Conservation (phyloP, 768 basidiomycete species). For the Naganishia randhawae region DNA sequence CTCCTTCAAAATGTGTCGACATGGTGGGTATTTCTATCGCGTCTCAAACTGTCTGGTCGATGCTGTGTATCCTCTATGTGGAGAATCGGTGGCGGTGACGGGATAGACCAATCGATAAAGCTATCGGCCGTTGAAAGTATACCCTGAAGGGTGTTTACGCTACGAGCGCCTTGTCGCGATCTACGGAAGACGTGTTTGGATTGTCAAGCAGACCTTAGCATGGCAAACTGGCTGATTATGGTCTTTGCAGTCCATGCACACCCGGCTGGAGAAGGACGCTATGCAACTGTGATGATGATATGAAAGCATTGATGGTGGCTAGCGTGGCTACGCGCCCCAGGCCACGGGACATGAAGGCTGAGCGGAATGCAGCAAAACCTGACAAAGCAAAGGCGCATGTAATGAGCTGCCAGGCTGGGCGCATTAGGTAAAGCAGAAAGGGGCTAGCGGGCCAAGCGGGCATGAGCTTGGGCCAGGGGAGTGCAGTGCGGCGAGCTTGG, state of each 20-base stretch:
- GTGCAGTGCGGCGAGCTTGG: too few species aligned
- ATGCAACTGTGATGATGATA: neutral
- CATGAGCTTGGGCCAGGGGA: too few species aligned
- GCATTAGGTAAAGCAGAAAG: too few species aligned
- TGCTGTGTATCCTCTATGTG: neutral
- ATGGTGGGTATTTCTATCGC: neutral
- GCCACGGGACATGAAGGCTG: neutral
- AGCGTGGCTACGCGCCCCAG: neutral
- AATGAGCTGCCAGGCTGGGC: too few species aligned
- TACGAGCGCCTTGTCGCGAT: conserved; percentile 2
- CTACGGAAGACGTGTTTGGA: neutral
- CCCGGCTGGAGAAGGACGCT: too few species aligned
- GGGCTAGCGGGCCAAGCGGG: too few species aligned
- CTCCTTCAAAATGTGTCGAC: conserved; percentile 8
- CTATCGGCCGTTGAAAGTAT: neutral
- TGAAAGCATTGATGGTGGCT: neutral
- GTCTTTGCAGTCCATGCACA: conserved; percentile 1
- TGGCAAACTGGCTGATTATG: neutral
- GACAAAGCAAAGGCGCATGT: conserved; percentile 3
- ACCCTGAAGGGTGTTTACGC: neutral
- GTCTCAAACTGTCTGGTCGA: too few species aligned
- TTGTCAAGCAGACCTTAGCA: neutral
- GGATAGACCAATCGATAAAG: neutral
- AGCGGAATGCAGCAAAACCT: neutral
- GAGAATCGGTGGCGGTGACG: neutral